Evolutionary conservation across 495 filamentous ascomycete species (phyloP), one percentile per base, ranked within the genome.

Genomic region (Usnea hakonensis): DNA sequence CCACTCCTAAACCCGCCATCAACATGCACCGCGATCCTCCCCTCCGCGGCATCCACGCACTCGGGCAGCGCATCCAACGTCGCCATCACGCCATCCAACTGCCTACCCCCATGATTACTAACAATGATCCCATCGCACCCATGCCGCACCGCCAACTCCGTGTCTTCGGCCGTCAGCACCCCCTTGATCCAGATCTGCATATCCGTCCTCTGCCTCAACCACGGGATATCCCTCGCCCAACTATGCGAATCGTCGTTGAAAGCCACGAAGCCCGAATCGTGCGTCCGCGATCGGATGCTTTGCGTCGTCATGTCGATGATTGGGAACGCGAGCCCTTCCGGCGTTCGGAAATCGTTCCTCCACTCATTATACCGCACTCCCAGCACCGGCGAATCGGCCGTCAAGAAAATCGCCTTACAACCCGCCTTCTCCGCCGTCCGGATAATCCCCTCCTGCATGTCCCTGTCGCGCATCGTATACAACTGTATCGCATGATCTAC

Each of bases 61-160:
- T 79, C 78, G 3, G 67, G 71, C 23, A 81, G 68, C 17, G 69
- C 78, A 57, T 80, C 78, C 19, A 82, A 66, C 0, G 77, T 76
- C 4, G 78, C 72, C 6, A 72, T 69, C 8, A 76, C 76, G 23
- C 76, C 72, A 64, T 79, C 77, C 13, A 78, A 68, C 60, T 79
- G 76, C 14, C 78, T 69, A 0, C 77, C 77, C 17, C 75, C 74
- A 52, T 77, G 74, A 59, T 78, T 78, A 11, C 63, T 68, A 6
- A 78, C 68, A 21, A 78, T 50, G 48, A 78, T 65, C 2, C 75
- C 76, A 44, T 77, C 70, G 28, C 70, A 66, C 10, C 70, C 67
- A 48, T 72, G 65, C 41, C 67, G 52, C 13, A 74, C 57, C 0
- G 76, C 76, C 37, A 73, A 56, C 52, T 66, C 38, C 0, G 68